Conservation (phyloP, 208 protist genomes). For the Leishmania lainsoni region DNA sequence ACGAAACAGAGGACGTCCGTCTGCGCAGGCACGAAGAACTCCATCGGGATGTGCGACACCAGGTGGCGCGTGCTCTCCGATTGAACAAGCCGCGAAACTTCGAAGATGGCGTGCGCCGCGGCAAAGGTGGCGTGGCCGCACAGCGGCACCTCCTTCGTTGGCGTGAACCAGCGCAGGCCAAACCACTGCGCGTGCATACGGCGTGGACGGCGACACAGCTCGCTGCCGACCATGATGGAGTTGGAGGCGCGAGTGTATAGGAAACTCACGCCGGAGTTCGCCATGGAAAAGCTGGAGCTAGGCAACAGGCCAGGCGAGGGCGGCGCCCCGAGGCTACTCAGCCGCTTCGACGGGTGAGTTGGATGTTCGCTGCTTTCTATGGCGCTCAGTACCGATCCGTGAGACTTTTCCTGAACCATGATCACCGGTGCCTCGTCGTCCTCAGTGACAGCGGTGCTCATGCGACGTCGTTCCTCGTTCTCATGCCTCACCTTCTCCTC, state of each 20-base stretch:
- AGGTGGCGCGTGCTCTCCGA: constrained; percentile 43
- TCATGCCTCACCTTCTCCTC: constrained; percentile 59
- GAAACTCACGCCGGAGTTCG: constrained; percentile 49
- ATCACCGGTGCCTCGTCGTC: constrained; percentile 26
- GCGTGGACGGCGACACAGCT: constrained; percentile 38
- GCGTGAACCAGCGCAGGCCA: constrained; percentile 82
- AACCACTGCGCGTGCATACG: constrained; percentile 73
- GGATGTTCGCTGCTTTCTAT: constrained; percentile 9
- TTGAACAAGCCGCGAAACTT: constrained; percentile 46
- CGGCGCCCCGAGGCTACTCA: constrained; percentile 14
- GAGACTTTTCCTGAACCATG: constrained; percentile 6
- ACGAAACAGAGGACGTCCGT: constrained; percentile 71
- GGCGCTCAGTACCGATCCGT: background rate
- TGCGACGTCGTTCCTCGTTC: constrained; percentile 27
- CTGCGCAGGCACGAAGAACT: constrained; percentile 61
- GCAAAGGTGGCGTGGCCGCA: constrained; percentile 82
- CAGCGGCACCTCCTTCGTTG: constrained; percentile 54
- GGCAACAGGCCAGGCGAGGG: constrained; percentile 45
- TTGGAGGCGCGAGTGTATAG: constrained; percentile 36
- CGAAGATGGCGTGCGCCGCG: constrained; percentile 74
- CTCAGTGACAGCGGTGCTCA: constrained; percentile 29
- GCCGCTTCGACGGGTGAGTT: constrained; percentile 3
- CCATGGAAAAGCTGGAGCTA: constrained; percentile 54
- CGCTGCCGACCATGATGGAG: constrained; percentile 21
- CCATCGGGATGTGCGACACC: constrained; percentile 47